phyloP scores from a whole-genome alignment of 2,329 filamentous ascomycete genomes.

The Trichoderma polysporum region DNA sequence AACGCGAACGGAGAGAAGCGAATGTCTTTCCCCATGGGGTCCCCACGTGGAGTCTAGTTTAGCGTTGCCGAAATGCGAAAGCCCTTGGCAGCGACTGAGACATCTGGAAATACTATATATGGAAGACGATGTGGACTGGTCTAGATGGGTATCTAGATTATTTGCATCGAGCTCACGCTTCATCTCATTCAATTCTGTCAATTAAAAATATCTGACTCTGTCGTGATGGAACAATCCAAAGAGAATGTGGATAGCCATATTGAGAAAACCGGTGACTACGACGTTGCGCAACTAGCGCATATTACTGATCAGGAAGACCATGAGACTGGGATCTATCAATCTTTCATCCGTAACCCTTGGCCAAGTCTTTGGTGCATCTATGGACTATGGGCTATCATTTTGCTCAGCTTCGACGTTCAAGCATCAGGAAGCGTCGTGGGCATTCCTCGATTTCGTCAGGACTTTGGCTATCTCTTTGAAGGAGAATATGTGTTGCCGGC shows the following conservation, averaged over 20 bases:
- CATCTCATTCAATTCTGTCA: neutral
- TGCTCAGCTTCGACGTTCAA: neutral
- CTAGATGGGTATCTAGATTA: neutral
- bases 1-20: neutral
- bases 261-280: neutral
- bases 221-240: neutral
- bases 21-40: neutral
- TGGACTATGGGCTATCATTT: neutral
- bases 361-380: neutral
- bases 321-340: neutral
- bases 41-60: neutral
- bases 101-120: neutral
- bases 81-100: neutral
- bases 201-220: neutral
- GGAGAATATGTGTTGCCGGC: neutral
- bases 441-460: neutral
- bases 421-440: neutral
- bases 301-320: neutral
- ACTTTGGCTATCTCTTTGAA: neutral
- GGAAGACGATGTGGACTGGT: neutral
- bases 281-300: neutral
- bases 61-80: neutral
- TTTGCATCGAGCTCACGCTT: too few relatives aligned
- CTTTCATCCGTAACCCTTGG: neutral
- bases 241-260: neutral